These are phyloP conservation scores for Prunus dulcis DNA, from an alignment of 306 rosid genomes.

Conservation along the genomic window DNA sequence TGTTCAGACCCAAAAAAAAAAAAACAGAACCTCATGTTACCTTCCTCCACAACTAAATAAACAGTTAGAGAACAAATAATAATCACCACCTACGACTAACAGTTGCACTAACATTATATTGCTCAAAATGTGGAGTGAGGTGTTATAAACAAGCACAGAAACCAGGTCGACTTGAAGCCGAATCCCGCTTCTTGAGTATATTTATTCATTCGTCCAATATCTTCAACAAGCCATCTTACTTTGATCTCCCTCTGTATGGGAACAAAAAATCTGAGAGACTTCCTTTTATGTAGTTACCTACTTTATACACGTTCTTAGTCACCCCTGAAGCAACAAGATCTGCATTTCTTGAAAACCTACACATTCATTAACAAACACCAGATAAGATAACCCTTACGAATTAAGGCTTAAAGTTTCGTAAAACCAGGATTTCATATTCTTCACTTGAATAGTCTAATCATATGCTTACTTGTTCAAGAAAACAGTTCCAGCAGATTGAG, in stretches of 20 bases:
- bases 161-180: not conserved
- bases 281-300: slow-evolving; percentile 10
- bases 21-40: too few species aligned
- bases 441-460: not conserved
- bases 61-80: not conserved
- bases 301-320: slow-evolving; percentile 11
- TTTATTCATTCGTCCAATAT: not conserved
- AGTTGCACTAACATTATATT: not conserved
- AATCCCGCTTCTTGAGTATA: not conserved
- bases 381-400: not conserved
- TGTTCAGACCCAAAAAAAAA: too few species aligned
- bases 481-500: not conserved
- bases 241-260: slow-evolving; percentile 7
- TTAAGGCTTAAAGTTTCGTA: not conserved
- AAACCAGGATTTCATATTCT: not conserved
- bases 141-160: not conserved
- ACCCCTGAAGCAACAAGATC: slow-evolving; percentile 20
- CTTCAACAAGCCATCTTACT: not conserved
- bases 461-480: slow-evolving; percentile 19
- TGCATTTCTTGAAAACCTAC: slow-evolving; percentile 20
- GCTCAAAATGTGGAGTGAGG: not conserved
- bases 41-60: not conserved
- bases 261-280: not conserved
- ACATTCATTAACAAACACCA: not conserved
- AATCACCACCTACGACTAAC: not conserved